Evolutionary conservation across 1,139 yeast genomes (phyloP).

Genomic region (Protomyces inundatus): DNA sequence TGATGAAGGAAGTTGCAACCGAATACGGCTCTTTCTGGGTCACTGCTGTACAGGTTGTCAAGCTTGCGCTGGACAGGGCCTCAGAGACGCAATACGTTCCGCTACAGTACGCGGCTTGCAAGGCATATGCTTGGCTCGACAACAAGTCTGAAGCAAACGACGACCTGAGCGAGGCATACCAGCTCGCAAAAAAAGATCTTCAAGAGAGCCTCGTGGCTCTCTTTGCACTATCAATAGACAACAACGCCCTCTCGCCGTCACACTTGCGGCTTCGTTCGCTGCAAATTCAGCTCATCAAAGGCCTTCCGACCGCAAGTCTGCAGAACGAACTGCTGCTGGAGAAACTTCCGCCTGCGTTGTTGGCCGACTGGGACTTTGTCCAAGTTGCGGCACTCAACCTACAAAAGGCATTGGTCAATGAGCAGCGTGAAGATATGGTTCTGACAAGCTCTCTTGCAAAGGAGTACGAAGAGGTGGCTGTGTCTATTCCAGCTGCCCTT

Average conservation of each 20-base stretch:
- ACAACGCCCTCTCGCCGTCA: conserved; percentile 33
- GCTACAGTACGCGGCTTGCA: conserved; percentile 49
- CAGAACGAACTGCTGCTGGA: too few relatives aligned
- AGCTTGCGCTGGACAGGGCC: conserved; percentile 31
- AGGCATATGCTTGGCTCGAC: conserved; percentile 41
- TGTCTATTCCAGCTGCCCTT: conserved; percentile 37
- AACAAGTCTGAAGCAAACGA: conserved; percentile 37
- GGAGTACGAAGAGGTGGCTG: conserved; percentile 32
- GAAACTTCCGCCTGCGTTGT: too few relatives aligned
- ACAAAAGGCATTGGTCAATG: conserved; percentile 1
- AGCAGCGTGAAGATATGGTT: conserved; percentile 13
- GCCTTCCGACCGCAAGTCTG: too few relatives aligned
- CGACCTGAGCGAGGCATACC: conserved; percentile 33
- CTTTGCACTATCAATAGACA: neutral
- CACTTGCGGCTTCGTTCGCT: too few relatives aligned
- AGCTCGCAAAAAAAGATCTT: neutral
- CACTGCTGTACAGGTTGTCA: conserved; percentile 31
- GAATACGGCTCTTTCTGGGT: conserved; percentile 35
- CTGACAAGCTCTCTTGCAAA: conserved; percentile 10
- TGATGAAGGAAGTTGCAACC: conserved; percentile 40
- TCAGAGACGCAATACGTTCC: conserved; percentile 42
- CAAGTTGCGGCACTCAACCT: conserved; percentile 7
- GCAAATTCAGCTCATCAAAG: too few relatives aligned
- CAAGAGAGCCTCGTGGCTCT: neutral
- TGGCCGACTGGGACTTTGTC: too few relatives aligned